Base-by-base conservation (phyloP, 331 rosid genomes). In the Phaseolus coccineus region DNA sequence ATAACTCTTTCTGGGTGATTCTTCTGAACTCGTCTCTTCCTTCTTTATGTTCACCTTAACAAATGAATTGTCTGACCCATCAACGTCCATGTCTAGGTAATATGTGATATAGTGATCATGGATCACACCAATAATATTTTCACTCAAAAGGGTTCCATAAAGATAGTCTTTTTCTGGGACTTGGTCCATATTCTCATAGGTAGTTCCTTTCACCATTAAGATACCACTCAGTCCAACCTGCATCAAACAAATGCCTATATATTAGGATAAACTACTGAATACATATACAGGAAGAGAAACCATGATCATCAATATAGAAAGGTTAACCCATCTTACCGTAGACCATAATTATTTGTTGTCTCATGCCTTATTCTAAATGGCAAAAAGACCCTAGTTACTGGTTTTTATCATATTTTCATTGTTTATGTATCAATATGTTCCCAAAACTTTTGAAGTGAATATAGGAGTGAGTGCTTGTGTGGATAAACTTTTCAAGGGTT, bases 151-250 rank as follows among this genome's bases (percentile, higher is more conserved):
- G 4, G 97, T 91, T 46, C 98, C 98, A 14, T 89, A 85, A 19
- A 91, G 84, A 74, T 86, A 59, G 22, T 91, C 93, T 51, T 85
- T 50, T 2, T 56, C 65, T 0, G 81, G 64, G 55, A 88, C 78
- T 52, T 92, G 89, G 77, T 88, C 85, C 65, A 84, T 77, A 73
- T 92, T 84, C 10, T 88, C 87, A 58, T 89, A 92, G 2, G 77
- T 53, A 0, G 92, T 92, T 66, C 95, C 98, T 84, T 94, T 94
- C 86, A 94, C 97, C 97, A 92, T 92, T 83, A 94, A 58, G 35
- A 92, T 92, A 0, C 98, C 98, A 73, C 97, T 89, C 1, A 92
- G 92, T 46, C 97, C 98, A 35, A 92, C 98, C 98, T 94, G 74
- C 47, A 51, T 37, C 6, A 70, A 2, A 27, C 25, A 53, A 53